Percentiles rank a stretch among this genome's conserved stretches.
phyloP scores from a whole-genome alignment of 2,329 filamentous ascomycete species.

The Scortechinia acanthostroma region DNA sequence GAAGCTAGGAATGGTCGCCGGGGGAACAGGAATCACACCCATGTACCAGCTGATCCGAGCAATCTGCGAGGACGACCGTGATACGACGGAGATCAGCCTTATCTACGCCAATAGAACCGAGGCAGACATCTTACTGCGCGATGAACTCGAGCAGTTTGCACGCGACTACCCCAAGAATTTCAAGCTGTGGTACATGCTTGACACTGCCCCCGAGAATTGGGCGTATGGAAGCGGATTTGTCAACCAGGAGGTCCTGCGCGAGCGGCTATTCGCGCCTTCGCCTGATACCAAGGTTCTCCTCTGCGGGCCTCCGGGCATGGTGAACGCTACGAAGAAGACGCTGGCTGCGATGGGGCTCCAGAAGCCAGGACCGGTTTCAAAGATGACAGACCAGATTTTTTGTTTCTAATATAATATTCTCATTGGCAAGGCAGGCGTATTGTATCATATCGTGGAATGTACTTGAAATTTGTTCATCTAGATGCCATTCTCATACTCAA shows the following conservation, averaged over 20 bases:
- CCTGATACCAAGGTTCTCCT: slow-evolving; percentile 91
- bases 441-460: too few relatives aligned
- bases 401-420: too few relatives aligned
- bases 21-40: slow-evolving; percentile 91
- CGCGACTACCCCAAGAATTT: slow-evolving; percentile 94
- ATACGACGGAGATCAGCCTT: slow-evolving; percentile 96
- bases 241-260: slow-evolving; percentile 88
- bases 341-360: neutral
- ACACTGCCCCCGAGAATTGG: slow-evolving; percentile 77
- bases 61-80: slow-evolving; percentile 92
- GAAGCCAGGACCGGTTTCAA: neutral
- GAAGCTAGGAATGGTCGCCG: slow-evolving; percentile 70
- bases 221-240: slow-evolving; percentile 72
- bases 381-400: neutral
- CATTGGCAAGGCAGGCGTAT: too few relatives aligned
- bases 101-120: slow-evolving; percentile 86
- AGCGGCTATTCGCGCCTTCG: slow-evolving; percentile 87
- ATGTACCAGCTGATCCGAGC: slow-evolving; percentile 91
- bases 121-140: slow-evolving; percentile 84
- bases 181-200: slow-evolving; percentile 87
- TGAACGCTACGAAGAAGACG: slow-evolving; percentile 72
- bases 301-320: slow-evolving; percentile 84
- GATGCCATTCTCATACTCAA: too few relatives aligned
- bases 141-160: slow-evolving; percentile 78
- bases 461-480: too few relatives aligned